phyloP scores from a whole-genome alignment of 2,329 filamentous ascomycete genomes.

The Talaromyces verruculosus region DNA sequence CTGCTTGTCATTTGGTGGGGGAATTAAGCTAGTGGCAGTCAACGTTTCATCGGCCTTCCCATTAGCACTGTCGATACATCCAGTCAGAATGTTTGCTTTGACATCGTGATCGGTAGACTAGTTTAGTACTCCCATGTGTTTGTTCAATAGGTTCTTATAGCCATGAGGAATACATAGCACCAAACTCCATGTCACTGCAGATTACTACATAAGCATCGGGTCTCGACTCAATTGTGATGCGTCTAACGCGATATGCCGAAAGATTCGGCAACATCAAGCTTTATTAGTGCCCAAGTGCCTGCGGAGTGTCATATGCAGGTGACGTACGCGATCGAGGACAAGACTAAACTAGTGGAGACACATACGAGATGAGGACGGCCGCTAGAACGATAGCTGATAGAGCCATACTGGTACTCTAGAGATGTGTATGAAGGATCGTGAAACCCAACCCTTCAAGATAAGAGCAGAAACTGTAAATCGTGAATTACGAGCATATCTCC shows the following conservation, averaged over 20 bases:
- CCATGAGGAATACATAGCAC: background rate
- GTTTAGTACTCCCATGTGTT: background rate
- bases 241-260: background rate
- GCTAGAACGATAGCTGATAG: too few species aligned
- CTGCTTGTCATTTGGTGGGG: background rate
- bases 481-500: too few species aligned
- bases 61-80: background rate
- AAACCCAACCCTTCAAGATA: too few species aligned
- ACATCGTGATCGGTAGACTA: background rate
- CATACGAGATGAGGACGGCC: too few species aligned
- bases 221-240: background rate
- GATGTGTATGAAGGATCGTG: too few species aligned
- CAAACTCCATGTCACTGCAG: background rate
- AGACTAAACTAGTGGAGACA: too few species aligned
- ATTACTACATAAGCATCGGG: background rate
- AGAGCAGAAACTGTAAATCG: too few species aligned
- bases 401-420: too few species aligned
- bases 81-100: background rate
- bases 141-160: background rate
- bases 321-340: background rate
- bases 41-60: background rate
- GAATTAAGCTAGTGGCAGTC: background rate
- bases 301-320: background rate
- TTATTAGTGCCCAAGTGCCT: background rate
- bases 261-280: background rate